Base-by-base conservation (phyloP, 2,329 filamentous ascomycete genomes). In the Neonectria sp. region DNA sequence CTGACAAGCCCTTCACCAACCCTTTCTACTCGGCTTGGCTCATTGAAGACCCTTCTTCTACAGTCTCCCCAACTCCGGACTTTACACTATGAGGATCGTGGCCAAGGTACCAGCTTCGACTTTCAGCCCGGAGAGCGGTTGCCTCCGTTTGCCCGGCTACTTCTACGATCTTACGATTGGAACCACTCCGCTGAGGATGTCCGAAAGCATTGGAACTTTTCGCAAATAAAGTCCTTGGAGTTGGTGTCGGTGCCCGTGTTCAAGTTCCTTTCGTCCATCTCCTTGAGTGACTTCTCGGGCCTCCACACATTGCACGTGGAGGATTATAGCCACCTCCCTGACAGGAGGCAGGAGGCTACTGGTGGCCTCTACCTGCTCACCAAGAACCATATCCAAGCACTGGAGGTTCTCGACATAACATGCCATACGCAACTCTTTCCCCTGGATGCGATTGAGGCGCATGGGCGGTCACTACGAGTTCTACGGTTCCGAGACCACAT, bases 161-260 rank as follows among this genome's bases (percentile, higher is more conserved):
- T 73, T 1, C 74, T 88, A 43, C 80, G 80, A 55, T 85, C 83
- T 2, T 87, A 88, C 68, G 82, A 86, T 75, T 87, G 86, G 86
- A 76, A 80, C 11, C 86, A 87, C 68, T 75, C 75, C 1, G 55
- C 70, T 0, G 75, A 79, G 3, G 80, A 81, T 4, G 83, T 85
- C 6, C 69, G 63, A 2, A 69, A 66, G 21, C 83, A 86, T 63
- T 87, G 85, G 85, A 80, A 86, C 71, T 82, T 87, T 67, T 82
- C 83, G 5, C 69, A 68, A n/a, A 78, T 87, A 31, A 73, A 77
- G 25, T 79, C 76, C 3, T 78, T 87, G 8, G 75, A 80, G 33
- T 77, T 86, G 37, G 69, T 83, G 29, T 82, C 82, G 29, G 82
- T 86, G 5, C 84, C 85, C 2, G 70, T 84, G 13, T 80, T 78